Evolutionary conservation across 805 yeast genomes (phyloP).

Genomic region (Starmerella sp.): DNA sequence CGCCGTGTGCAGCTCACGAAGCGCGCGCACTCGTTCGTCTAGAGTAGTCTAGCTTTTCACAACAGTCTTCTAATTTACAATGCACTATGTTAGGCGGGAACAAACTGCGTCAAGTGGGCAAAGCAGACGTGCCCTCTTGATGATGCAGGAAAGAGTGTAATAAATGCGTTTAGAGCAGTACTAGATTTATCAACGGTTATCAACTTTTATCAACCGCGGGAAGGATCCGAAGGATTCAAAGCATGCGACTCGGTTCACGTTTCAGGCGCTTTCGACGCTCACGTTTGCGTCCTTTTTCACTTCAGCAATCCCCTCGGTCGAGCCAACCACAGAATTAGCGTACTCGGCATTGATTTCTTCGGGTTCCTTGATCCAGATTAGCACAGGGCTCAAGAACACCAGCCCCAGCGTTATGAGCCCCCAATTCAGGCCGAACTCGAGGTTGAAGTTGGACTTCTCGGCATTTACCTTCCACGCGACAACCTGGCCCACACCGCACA

Average conservation of each 20-base stretch:
- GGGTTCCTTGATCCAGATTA: constrained; percentile 8
- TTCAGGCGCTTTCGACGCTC: no score
- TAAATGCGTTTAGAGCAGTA: no score
- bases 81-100: neutral
- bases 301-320: neutral
- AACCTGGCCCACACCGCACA: constrained; percentile 54
- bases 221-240: no score
- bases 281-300: neutral
- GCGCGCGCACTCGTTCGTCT: constrained; percentile 2
- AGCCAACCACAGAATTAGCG: neutral
- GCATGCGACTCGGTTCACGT: no score
- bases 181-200: no score
- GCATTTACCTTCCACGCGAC: constrained; percentile 51
- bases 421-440: constrained; percentile 41
- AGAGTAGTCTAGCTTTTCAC: neutral
- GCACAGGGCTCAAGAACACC: constrained; percentile 25
- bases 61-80: neutral
- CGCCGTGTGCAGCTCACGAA: neutral
- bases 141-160: no score
- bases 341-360: neutral
- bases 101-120: no score
- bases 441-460: constrained; percentile 29
- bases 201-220: no score
- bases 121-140: no score
- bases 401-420: constrained; percentile 39